Evolutionary conservation across 2,329 filamentous ascomycete species (phyloP), one percentile per base, ranked within the genome.

Genomic region (Intubia oerlemansii): DNA sequence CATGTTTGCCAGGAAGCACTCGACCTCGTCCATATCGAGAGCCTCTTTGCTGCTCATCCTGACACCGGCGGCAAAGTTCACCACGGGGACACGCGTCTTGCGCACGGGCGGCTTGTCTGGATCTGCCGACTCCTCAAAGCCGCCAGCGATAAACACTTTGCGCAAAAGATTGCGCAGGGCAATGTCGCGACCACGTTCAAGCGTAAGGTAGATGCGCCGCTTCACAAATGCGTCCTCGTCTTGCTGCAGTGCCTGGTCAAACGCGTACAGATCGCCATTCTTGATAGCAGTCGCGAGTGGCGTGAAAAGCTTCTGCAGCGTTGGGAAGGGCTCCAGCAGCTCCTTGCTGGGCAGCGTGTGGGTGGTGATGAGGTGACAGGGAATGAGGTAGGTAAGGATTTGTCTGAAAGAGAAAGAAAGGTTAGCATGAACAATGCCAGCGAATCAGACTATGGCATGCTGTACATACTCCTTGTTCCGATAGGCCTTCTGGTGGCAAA

Each of bases 181-280:
- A 36, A 95, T 81, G 43, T 98, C 88, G 28, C 88, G 75, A 10
- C 81, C 80, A 24, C 88, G 69, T 47, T 98, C 88, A 0, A 98
- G 62, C 0, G 88, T 93, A 14, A 98, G 65, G 49, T 95, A 98
- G 40, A 98, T 91, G 25, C 85, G 76, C 17, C 77, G 69, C 48
- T 78, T 85, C 37, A 95, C 82, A 40, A 95, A 92, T 39, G 88
- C 79, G n/a, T 82, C 71, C 50, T 95, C 84, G 16, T 78, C 76
- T 7, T 72, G 67, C 28, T 73, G 63, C 17, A 98, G 62, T 3
- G 84, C 82, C 12, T 67, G 53, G 41, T 93, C 84, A 42, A 95
- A 95, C 9, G 70, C 76, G 29, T 70, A 63, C 8, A 98, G 65
- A 40, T 93, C 74, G 17, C 82, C 85, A 32, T 59, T 65, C 40